Base-by-base conservation (phyloP, 1,284 basidiomycete species). In the Pseudozyma hubeiensis region DNA sequence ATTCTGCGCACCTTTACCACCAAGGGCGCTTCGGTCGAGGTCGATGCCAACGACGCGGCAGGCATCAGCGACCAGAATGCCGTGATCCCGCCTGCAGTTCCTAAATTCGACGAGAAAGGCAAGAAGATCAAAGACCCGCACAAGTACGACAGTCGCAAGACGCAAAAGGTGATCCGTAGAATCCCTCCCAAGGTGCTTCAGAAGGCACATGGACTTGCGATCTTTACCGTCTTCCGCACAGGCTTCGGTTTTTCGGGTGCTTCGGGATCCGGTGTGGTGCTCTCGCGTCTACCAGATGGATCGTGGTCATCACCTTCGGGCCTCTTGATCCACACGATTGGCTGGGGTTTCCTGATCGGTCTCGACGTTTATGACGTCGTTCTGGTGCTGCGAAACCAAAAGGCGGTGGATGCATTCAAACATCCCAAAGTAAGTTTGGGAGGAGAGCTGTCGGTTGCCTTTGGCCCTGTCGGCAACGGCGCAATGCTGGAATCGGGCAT, bases 311-410 rank as follows among this genome's bases (percentile, higher is more conserved):
- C 78, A 0, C 84, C 84, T 4, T 80, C 79, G 1, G 83, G 81
- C 17, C 60, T 85, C 8, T 52, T 84, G 0, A 63, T 85, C 13
- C 81, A 85, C 35, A 84, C 83, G 0, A 45, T 83, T 16, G 80
- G 81, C 0, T 77, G 73, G 40, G 83, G 80, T 0, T 75, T 85
- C 43, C 64, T 83, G 11, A 76, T 81, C 35, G 85, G 85, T 0
- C 73, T 81, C 13, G 85, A 85, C 46, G 77, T 85, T 29, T 85
- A 85, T 65, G 85, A 85, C 45, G 84, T 85, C 11, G 84, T 85
- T 1, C 75, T 85, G 2, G 74, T 85, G 1, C 73, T 85, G 6
- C 77, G 85, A 4, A 82, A 65, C 35, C 70, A 81, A 41, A 61
- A 75, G 35, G 80, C 84, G 0, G 69, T 84, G 10, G 65, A 82